Evolutionary conservation across 2,329 filamentous ascomycete species (phyloP), one percentile per base, ranked within the genome.

Genomic region (Cyphellophora europaea): DNA sequence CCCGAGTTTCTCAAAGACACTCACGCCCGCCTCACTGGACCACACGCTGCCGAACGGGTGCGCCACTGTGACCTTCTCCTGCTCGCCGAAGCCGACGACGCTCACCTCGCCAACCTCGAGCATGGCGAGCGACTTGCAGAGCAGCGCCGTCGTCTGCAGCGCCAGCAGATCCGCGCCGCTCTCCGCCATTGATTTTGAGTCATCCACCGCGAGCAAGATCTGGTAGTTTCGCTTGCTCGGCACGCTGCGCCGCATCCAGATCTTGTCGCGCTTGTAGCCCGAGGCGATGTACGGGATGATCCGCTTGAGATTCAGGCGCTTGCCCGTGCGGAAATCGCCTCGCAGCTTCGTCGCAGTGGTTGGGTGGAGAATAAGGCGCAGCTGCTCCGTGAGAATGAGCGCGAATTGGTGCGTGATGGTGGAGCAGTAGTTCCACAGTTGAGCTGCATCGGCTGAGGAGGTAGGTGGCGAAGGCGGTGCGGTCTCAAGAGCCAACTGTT

Each of bases 241-340:
- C 32, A 94, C 78, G 19, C 77, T 81, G 37, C 93, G 79, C 11
- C 93, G 82, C 81, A 98, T 93, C 91, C 91, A 99, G 62, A 99
- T 99, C 70, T 98, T 98, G 73, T 99, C 91, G 41, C 91, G 84
- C 69, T 95, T 96, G 72, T 95, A 98, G 55, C 83, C 81, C 0
- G 88, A 96, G 1, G 93, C 91, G 49, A 99, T 96, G 64, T 98
- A 99, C 0, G 93, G 91, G 52, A 99, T 98, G 62, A 99, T 98
- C 49, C 89, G 86, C 63, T 96, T 96, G 67, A 99, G 94, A 62
- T 96, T 98, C 50, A 99, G 84, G 1, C 91, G 82, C 59, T 99
- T 98, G 44, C 91, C 91, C 0, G 91, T 98, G 48, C 91, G 84
- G 72, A 93, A 96, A 48, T 93, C 87, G 28, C 91, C 91, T 2